Conservation (phyloP, 83 land plant species). For the Diphasiastrum complanatum region DNA sequence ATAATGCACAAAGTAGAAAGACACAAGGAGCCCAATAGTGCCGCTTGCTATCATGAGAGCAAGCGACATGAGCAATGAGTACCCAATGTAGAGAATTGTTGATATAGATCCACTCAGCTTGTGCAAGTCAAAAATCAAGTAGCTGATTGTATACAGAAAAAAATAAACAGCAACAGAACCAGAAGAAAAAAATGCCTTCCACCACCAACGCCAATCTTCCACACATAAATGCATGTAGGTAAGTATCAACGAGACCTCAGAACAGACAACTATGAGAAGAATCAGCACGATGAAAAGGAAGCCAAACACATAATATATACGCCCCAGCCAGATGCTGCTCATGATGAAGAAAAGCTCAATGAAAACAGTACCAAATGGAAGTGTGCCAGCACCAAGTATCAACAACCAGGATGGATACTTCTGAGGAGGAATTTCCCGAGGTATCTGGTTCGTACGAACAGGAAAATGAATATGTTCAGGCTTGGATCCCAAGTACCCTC, state of each 20-base stretch:
- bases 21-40: not conserved
- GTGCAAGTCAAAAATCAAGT: conserved; percentile 6
- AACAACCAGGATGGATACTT: conserved; percentile 13
- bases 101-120: conserved; percentile 7
- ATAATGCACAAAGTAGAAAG: too few relatives aligned
- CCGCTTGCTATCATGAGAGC: conserved; percentile 8
- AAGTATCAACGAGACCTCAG: conserved; percentile 6
- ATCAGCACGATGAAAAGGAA: conserved; percentile 10
- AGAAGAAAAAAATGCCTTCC: too few relatives aligned
- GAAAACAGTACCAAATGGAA: conserved; percentile 16
- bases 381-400: conserved; percentile 9
- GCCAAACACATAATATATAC: conserved; percentile 10
- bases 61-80: conserved; percentile 6
- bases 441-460: conserved; percentile 13
- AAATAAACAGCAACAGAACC: too few relatives aligned
- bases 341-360: conserved; percentile 14
- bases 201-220: conserved; percentile 18
- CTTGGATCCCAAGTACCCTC: conserved; percentile 1
- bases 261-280: conserved; percentile 3
- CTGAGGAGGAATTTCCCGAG: conserved; percentile 10
- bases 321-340: conserved; percentile 13
- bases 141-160: not conserved
- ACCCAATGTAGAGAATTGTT: conserved; percentile 7
- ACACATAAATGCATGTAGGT: conserved; percentile 17
- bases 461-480: conserved; percentile 5